Evolutionary conservation across 2,329 filamentous ascomycete species (phyloP).

Genomic region (Hypoxylon sp.): DNA sequence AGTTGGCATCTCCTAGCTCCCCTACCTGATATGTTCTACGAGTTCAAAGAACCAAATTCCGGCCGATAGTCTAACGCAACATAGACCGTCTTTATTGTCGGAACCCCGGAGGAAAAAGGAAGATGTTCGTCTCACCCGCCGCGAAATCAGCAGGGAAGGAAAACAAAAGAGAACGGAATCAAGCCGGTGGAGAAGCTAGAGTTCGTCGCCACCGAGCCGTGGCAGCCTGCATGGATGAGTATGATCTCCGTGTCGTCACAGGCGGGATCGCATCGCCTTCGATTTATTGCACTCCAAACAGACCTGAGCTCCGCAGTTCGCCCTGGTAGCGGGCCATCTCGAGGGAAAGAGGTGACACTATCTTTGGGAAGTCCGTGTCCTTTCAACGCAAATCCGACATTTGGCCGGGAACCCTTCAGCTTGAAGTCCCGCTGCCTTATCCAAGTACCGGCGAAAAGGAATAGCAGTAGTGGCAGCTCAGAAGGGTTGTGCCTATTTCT

Average conservation of each 20-base stretch:
- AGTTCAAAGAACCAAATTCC: background rate
- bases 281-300: slow-evolving; percentile 61
- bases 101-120: slow-evolving; percentile 65
- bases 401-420: slow-evolving; percentile 54
- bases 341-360: slow-evolving; percentile 50
- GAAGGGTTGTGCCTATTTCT: slow-evolving; percentile 64
- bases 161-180: slow-evolving; percentile 43
- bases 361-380: slow-evolving; percentile 56
- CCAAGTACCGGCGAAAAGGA: slow-evolving; percentile 52
- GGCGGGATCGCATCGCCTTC: slow-evolving; percentile 54
- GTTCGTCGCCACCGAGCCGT: slow-evolving; percentile 55
- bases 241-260: slow-evolving; percentile 56
- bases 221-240: slow-evolving; percentile 65
- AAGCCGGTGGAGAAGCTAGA: slow-evolving; percentile 41
- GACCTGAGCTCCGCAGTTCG: slow-evolving; percentile 54
- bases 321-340: slow-evolving; percentile 27
- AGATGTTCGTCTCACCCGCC: slow-evolving; percentile 68
- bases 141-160: slow-evolving; percentile 58
- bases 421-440: slow-evolving; percentile 60
- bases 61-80: slow-evolving; percentile 15
- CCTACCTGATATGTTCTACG: background rate
- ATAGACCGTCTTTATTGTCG: slow-evolving; percentile 68
- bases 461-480: slow-evolving; percentile 46
- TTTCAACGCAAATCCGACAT: slow-evolving; percentile 53
- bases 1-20: slow-evolving; percentile 12